Evolutionary conservation across 1,284 basidiomycete species (phyloP), one percentile per base, ranked within the genome.

Genomic region (Uromyces viciae-fabae): DNA sequence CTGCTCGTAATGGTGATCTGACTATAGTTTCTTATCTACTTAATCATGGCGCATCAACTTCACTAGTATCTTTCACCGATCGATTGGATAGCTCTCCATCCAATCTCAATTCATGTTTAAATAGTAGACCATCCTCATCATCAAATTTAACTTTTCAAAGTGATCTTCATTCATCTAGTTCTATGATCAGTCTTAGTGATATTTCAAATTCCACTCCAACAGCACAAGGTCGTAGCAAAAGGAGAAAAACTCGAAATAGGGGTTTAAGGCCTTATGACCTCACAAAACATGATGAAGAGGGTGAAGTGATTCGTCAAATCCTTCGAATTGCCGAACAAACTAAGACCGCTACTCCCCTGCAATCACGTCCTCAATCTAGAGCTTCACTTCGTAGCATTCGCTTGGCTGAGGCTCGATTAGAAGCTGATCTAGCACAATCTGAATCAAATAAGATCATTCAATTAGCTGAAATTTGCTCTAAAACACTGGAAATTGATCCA

Each of bases 1-100:
- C 95, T 14, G 93, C 92, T 19, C 87, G 98, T 79, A 88, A 94
- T 66, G 92, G 94, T 17, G 94, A 96, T 46, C 92, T 95, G 7
- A 95, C 95, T 0, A 88, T 98, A 22, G 91, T 98, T 46, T 94
- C 94, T 0, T 93, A 94, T 88, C 89, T 99, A 36, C 91, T 98
- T 86, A 95, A 93, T 22, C 93, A 94, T 83, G 94, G 95, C 56
- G 93, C 93, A 80, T 93, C 93, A 15, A 91, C 93, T 0, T 90
- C 93, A 78, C 89, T 90, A 1, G 85, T 90, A 52, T 95, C 94
- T 22, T 89, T 88, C 82, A 90, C 92, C 38, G 91, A 92, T 25
- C 87, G 95, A 40, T 94, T 92, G 0, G 46, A 54, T 31, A 28
- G 42, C 42, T 43, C 66, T 46, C 64, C 75, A 11, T 69, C 66